Percentiles rank a stretch among this genome's conserved stretches.
Evolutionary conservation across 768 basidiomycete genomes (phyloP).

Genomic region (Floccularia luteovirens): DNA sequence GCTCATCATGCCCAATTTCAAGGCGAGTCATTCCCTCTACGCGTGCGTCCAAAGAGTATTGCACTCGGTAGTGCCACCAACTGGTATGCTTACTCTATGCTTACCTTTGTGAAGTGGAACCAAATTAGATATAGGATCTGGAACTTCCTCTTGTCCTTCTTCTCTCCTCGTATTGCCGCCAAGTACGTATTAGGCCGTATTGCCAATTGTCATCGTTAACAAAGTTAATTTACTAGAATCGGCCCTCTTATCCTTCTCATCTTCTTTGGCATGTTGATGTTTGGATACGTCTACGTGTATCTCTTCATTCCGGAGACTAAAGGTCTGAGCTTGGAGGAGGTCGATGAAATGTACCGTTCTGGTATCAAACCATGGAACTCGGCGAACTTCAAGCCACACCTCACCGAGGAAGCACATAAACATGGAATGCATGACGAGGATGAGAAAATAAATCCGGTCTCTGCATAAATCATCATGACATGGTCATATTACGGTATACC

Average conservation of each 20-base stretch:
- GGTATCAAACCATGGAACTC: constrained; percentile 64
- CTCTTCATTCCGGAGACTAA: constrained; percentile 78
- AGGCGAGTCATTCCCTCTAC: constrained; percentile 74
- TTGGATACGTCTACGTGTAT: constrained; percentile 68
- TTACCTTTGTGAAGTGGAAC: no score
- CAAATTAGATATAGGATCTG: no score
- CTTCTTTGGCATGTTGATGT: constrained; percentile 67
- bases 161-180: constrained; percentile 58
- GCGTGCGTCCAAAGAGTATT: constrained; percentile 71
- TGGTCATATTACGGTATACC: no score
- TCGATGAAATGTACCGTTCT: constrained; percentile 71
- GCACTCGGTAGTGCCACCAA: constrained; percentile 59
- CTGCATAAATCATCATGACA: no score
- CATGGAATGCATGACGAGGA: constrained; percentile 7
- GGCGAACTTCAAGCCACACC: constrained; percentile 46
- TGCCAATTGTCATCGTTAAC: background rate
- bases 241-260: constrained; percentile 71
- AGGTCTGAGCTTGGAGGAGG: constrained; percentile 70
- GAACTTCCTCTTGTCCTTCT: constrained; percentile 73
- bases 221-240: constrained; percentile 30
- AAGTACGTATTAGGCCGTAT: constrained; percentile 22
- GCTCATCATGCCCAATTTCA: background rate
- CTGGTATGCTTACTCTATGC: constrained; percentile 15
- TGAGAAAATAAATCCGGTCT: background rate
- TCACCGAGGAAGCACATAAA: constrained; percentile 31